Percentiles rank a stretch among this genome's conserved stretches.
These are phyloP conservation scores for Botrytis sinoallii DNA, from an alignment of 2,329 filamentous ascomycete genomes.

Conservation along the genomic window DNA sequence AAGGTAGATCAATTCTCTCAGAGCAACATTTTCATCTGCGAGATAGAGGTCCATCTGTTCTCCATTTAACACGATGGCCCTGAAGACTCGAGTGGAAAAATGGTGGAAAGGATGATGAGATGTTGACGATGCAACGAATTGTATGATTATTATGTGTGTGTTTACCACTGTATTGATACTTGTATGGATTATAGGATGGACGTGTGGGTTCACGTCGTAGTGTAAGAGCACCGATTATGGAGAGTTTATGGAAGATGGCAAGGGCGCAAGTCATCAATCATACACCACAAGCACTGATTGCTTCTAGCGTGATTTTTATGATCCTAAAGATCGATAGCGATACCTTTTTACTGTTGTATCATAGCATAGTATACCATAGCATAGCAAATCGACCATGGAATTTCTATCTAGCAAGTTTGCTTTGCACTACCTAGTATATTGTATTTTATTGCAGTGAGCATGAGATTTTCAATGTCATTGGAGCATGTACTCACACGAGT, in stretches of 20 bases:
- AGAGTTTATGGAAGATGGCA: not conserved
- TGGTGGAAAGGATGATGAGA: not conserved
- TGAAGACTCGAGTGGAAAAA: not conserved
- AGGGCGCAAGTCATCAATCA: not conserved
- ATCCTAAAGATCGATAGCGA: not conserved
- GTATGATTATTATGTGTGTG: conserved; percentile 1
- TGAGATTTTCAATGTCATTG: not conserved
- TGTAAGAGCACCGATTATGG: not conserved
- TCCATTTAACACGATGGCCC: not conserved
- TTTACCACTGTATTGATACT: not conserved
- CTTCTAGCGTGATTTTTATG: not conserved
- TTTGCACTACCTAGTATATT: not conserved
- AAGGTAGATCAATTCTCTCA: not conserved
- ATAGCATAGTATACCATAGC: not conserved
- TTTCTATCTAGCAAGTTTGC: not conserved
- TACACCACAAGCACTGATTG: not conserved
- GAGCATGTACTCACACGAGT: not conserved
- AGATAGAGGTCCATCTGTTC: not conserved
- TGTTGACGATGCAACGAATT: not conserved
- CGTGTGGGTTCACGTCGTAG: not conserved
- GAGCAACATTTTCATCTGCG: not conserved
- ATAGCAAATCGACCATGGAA: not conserved
- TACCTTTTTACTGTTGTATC: not conserved
- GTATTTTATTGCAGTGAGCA: not conserved
- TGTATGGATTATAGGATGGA: not conserved